Evolutionary conservation across 805 yeast species (phyloP), one percentile per base, ranked within the genome.

Genomic region (Ogataea allantospora): DNA sequence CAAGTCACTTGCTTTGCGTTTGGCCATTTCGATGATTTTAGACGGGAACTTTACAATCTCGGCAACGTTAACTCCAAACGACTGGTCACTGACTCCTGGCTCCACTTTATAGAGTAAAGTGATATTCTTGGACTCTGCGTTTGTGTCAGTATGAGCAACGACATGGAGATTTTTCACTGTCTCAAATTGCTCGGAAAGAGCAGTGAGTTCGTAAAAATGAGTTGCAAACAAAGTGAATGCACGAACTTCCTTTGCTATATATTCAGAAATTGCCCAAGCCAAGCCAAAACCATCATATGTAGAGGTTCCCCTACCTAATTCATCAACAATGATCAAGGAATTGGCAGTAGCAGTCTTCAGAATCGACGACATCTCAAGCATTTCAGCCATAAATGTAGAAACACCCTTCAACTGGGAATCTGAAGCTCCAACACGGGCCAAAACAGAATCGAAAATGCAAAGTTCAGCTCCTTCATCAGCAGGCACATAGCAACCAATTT

Each of bases 361-460:
- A 48, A 93, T 91, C 2, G 91, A 78, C 0, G 96, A 82, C 35
- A 96, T 87, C 54, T 93, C 99, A 35, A 88, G 69, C 97, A 93
- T 88, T 61, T 93, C 99, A 18, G 95, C 86, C 86, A 86, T 85
- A 54, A 93, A 93, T 0, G 99, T 93, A 0, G 98, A 89, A 19
- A 93, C 87, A 17, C 99, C 99, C 62, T 91, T 89, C 55, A 93
- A 70, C 63, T 93, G 99, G 0, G 97, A 91, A 60, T 93, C 99
- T 9, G 97, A 95, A 2, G 99, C 98, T 8, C 99, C 99, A n/a
- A 93, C 96, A 56, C 99, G 78, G 10, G 98, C 95, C 43, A 93
- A 71, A 5, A 93, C 83, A 2, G 96, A 88, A 63, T 93, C 99
- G 45, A 91, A 88, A 2, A 93, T 69, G 9, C 88, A 79, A 17